Evolutionary conservation across 257 asterid species (phyloP).

Genomic region (Agastache rugosa): DNA sequence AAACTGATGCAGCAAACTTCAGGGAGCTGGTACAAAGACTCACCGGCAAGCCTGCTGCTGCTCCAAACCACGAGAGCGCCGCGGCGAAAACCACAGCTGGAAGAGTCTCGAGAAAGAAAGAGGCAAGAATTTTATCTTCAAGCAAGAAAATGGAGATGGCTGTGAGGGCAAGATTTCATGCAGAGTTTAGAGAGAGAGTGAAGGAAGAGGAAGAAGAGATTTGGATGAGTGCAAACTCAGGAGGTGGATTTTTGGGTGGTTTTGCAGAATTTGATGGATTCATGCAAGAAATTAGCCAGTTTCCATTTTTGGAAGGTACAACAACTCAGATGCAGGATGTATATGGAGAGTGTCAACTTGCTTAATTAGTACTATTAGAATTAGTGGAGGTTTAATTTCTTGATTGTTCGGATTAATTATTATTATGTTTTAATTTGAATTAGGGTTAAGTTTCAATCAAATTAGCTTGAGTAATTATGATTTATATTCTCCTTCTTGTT

Average conservation of each 20-base stretch:
- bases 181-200: slow-evolving; percentile 49
- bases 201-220: slow-evolving; percentile 78
- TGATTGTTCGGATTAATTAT: neutral
- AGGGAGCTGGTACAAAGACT: slow-evolving; percentile 88
- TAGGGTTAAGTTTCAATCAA: neutral
- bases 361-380: neutral
- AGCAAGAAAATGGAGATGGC: slow-evolving; percentile 47
- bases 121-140: slow-evolving; percentile 30
- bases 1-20: slow-evolving; percentile 75
- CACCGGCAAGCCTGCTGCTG: slow-evolving; percentile 78
- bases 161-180: slow-evolving; percentile 33
- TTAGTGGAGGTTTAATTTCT: neutral
- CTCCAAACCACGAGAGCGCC: neutral
- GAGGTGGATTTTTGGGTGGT: slow-evolving; percentile 72
- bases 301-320: slow-evolving; percentile 38
- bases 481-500: neutral
- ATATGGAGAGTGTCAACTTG: slow-evolving; percentile 10
- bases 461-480: neutral
- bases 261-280: slow-evolving; percentile 66
- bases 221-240: slow-evolving; percentile 67
- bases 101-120: slow-evolving; percentile 20
- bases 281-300: slow-evolving; percentile 57
- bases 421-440: neutral
- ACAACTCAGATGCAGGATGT: slow-evolving; percentile 14
- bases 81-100: slow-evolving; percentile 14